These are phyloP conservation scores for Colletotrichum sp. DNA, from an alignment of 2,329 filamentous ascomycete species.

Conservation along the genomic window DNA sequence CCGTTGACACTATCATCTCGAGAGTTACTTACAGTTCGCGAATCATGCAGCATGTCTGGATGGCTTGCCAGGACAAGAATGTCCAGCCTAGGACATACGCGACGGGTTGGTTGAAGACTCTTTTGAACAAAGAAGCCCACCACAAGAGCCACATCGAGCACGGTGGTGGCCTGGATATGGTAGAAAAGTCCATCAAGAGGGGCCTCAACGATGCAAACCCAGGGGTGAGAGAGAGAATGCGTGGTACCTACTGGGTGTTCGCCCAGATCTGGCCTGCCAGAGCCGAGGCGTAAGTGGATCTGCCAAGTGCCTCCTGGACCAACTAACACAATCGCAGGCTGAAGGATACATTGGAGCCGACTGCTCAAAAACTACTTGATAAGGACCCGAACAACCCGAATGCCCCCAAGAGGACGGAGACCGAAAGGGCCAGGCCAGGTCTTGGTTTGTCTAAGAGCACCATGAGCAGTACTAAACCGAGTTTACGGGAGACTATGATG, in stretches of 20 bases:
- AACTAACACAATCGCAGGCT: slow-evolving; percentile 57
- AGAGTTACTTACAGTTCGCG: slow-evolving; percentile 80
- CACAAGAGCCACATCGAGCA: slow-evolving; percentile 88
- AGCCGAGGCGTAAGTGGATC: slow-evolving; percentile 70
- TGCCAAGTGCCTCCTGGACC: not conserved
- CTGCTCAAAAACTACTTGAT: slow-evolving; percentile 79
- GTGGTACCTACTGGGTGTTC: slow-evolving; percentile 87
- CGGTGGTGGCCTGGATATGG: slow-evolving; percentile 77
- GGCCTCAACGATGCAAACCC: slow-evolving; percentile 90
- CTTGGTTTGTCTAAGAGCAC: slow-evolving; percentile 68
- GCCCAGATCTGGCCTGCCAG: slow-evolving; percentile 76
- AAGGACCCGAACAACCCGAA: slow-evolving; percentile 86
- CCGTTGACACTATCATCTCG: slow-evolving; percentile 81
- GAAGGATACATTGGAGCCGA: slow-evolving; percentile 77
- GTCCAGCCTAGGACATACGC: slow-evolving; percentile 82
- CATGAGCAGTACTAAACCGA: slow-evolving; percentile 62
- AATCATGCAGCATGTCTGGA: slow-evolving; percentile 84
- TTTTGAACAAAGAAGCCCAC: slow-evolving; percentile 76
- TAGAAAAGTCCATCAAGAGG: slow-evolving; percentile 89
- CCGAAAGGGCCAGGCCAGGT: slow-evolving; percentile 59
- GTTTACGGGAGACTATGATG: slow-evolving; percentile 81
- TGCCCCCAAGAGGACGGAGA: slow-evolving; percentile 58
- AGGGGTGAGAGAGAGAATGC: slow-evolving; percentile 84
- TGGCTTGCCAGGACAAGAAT: slow-evolving; percentile 91
- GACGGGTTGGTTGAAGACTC: slow-evolving; percentile 81